Evolutionary conservation across 768 basidiomycete genomes (phyloP).

Genomic region (Hortiboletus campestris): DNA sequence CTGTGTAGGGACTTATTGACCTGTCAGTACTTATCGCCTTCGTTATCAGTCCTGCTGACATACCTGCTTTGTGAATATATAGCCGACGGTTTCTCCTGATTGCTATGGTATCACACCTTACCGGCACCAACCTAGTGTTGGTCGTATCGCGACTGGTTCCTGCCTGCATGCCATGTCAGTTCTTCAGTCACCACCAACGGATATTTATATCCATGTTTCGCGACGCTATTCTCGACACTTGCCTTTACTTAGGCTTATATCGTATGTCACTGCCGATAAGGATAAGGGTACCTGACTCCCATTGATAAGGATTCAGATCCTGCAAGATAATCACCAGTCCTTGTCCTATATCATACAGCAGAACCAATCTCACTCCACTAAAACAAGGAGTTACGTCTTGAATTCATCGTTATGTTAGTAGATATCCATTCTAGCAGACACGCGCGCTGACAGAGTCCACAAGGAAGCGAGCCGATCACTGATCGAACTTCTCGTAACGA

Average conservation of each 20-base stretch:
- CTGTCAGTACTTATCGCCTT: neutral
- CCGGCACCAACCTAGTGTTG: neutral
- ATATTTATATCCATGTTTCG: neutral
- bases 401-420: neutral
- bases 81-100: neutral
- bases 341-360: neutral
- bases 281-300: neutral
- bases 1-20: neutral
- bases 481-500: neutral
- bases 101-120: neutral
- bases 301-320: neutral
- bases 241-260: neutral
- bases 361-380: neutral
- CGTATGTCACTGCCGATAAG: neutral
- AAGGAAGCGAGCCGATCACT: neutral
- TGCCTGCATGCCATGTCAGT: neutral
- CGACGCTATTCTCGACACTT: neutral
- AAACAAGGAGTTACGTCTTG: too few relatives aligned
- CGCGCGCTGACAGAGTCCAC: neutral
- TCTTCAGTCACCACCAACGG: neutral
- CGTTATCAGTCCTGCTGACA: neutral
- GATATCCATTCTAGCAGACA: neutral
- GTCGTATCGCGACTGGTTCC: neutral
- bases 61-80: neutral
- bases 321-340: neutral